phyloP scores from a whole-genome alignment of 768 basidiomycete genomes.

The Amanita rubescens region DNA sequence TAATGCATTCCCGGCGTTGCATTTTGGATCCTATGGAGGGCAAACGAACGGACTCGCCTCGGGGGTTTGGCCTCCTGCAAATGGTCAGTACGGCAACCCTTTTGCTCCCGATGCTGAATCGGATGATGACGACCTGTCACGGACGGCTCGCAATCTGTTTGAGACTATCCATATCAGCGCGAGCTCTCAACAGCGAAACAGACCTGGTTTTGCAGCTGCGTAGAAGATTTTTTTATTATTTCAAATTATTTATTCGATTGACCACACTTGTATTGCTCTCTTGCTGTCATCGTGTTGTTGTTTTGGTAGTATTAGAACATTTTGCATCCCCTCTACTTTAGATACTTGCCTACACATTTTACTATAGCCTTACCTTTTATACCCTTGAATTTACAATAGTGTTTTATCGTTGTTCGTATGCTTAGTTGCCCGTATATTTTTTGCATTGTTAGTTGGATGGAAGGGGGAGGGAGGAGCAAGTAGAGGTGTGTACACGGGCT shows the following conservation, averaged over 20 bases:
- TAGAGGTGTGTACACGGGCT: neutral
- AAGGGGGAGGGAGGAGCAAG: neutral
- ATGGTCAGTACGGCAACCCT: neutral
- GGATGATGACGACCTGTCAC: constrained; percentile 2
- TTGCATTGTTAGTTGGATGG: neutral
- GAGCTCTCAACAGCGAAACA: constrained; percentile 5
- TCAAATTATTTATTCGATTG: constrained; percentile 4
- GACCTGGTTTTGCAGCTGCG: constrained; percentile 3
- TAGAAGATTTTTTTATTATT: constrained; percentile 3
- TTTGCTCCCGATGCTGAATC: neutral
- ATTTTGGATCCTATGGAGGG: neutral
- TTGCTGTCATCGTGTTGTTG: constrained; percentile 7
- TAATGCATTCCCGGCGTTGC: neutral
- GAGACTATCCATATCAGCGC: constrained; percentile 4
- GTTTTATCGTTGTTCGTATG: constrained; percentile 1
- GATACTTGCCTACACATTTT: neutral
- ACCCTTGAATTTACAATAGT: neutral
- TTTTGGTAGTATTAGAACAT: constrained; percentile 2
- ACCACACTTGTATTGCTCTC: neutral
- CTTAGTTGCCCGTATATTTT: neutral
- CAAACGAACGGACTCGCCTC: neutral
- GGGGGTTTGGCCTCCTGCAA: constrained; percentile 1
- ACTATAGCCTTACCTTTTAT: neutral
- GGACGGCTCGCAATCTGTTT: constrained; percentile 1
- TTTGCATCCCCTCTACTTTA: neutral